Base-by-base conservation (phyloP, 805 yeast genomes). In the Zygotorulaspora florentina region DNA sequence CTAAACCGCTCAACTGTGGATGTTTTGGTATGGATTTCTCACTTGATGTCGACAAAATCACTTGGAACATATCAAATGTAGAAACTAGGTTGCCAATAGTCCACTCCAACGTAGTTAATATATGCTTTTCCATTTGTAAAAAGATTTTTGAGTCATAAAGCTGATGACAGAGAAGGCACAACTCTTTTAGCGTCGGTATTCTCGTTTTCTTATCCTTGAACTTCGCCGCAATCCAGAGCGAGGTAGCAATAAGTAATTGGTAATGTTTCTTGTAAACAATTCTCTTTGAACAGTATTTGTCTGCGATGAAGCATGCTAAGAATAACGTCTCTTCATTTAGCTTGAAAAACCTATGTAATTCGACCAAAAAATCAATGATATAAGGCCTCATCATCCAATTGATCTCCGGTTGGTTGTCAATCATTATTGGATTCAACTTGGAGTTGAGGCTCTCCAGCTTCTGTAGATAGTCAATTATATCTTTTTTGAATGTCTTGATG, bases 221-320 rank as follows among this genome's bases (percentile, higher is more conserved):
- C 61, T 89, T 89, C 37, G 93, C 79, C 2, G 96, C 93, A 15
- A 89, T 79, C 95, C 96, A 87, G 39, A 89, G 68, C 23, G 95
- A 84, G 0, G 95, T 84, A 53, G 91, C 81, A 26, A 91, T 90
- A 23, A 88, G 85, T 45, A 89, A 71, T 62, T 87, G 96, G 57
- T 85, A 82, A 61, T 88, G 96, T 51, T 83, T 85, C 54, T 81
- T 79, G 62, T 82, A 80, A 2, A 87, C 88, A 8, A 87, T 79
- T 50, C 96, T 73, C 57, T 79, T 82, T 42, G 93, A 82, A 60
- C 93, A 84, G 68, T 89, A 89, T 46, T 91, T 75, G 65, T 89
- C 96, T 42, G 87, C 81, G 48, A 88, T 76, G 55, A 79, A 79
- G 39, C 83, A 75, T 48, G 85, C 81, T 58, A 77, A 76, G 64